These are phyloP conservation scores for Olyra latifolia DNA, from an alignment of 176 grass and related monocot genomes.

Conservation along the genomic window DNA sequence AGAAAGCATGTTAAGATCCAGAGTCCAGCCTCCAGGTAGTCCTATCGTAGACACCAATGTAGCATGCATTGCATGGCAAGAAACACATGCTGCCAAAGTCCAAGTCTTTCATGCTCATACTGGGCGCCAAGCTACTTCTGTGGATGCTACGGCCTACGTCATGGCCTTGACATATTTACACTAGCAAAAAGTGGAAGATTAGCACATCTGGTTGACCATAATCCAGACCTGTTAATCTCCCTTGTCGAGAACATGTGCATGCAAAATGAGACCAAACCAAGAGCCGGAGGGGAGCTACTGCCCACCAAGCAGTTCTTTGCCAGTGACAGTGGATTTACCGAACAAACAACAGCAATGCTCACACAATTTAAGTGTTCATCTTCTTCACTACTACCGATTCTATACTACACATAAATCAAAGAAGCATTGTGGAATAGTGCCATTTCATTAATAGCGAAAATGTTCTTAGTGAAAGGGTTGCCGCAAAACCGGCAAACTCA, in stretches of 20 bases:
- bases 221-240: not conserved
- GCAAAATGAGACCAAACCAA: not conserved
- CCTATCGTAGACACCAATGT: not conserved
- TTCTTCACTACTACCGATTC: no score
- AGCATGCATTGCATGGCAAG: not conserved
- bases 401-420: no score
- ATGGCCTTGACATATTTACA: constrained; percentile 15
- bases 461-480: no score
- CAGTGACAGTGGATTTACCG: constrained; percentile 26
- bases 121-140: not conserved
- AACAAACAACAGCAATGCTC: not conserved
- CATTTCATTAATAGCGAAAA: no score
- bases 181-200: constrained; percentile 31
- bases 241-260: not conserved
- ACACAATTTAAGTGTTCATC: no score
- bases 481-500: no score
- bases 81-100: not conserved
- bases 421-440: no score
- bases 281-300: not conserved
- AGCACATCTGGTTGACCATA: not conserved
- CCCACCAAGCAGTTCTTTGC: not conserved
- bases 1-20: not conserved
- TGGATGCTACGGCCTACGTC: not conserved
- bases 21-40: not conserved
- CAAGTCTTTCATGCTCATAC: not conserved